Evolutionary conservation across 2,329 filamentous ascomycete species (phyloP).

Genomic region (Teratosphaeria gauchensis): DNA sequence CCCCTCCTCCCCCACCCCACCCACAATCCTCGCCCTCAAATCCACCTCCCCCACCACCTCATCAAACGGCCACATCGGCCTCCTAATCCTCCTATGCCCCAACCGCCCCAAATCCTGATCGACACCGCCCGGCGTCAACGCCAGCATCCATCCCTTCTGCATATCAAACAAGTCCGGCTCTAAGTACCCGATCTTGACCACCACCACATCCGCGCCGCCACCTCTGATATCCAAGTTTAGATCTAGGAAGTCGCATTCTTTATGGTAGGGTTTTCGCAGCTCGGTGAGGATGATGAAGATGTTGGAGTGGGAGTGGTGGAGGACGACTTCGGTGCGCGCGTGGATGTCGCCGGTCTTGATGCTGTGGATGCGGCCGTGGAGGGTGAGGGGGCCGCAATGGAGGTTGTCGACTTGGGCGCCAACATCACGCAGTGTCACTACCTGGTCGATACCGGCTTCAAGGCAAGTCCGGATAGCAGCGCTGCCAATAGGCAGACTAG

Average conservation of each 20-base stretch:
- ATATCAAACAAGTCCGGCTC: constrained; percentile 14
- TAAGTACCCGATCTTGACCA: constrained; percentile 16
- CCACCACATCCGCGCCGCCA: constrained; percentile 8
- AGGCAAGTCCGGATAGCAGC: constrained; percentile 5
- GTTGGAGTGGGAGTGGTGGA: constrained; percentile 7
- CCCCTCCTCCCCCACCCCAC: too few species aligned
- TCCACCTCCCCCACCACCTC: constrained; percentile 5
- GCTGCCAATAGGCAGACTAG: constrained; percentile 10
- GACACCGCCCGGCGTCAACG: constrained; percentile 13
- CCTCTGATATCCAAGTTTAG: constrained; percentile 7
- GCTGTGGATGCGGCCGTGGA: constrained; percentile 10
- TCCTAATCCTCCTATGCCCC: constrained; percentile 8
- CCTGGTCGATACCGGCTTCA: constrained; percentile 8
- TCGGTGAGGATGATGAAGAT: constrained; percentile 13
- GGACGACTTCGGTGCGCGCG: constrained; percentile 10
- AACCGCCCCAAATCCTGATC: constrained; percentile 12
- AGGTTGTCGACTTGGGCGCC: constrained; percentile 12
- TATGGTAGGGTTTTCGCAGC: constrained; percentile 14
- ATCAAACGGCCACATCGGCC: constrained; percentile 16
- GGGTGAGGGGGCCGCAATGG: constrained; percentile 9
- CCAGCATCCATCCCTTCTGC: constrained; percentile 13
- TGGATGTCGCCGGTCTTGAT: constrained; percentile 9
- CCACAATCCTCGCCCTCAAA: constrained; percentile 8
- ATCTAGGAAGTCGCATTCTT: constrained; percentile 11
- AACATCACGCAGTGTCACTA: constrained; percentile 9